Evolutionary conservation across 495 filamentous ascomycete species (phyloP), one percentile per base, ranked within the genome.

Genomic region (Tuber melanosporum): DNA sequence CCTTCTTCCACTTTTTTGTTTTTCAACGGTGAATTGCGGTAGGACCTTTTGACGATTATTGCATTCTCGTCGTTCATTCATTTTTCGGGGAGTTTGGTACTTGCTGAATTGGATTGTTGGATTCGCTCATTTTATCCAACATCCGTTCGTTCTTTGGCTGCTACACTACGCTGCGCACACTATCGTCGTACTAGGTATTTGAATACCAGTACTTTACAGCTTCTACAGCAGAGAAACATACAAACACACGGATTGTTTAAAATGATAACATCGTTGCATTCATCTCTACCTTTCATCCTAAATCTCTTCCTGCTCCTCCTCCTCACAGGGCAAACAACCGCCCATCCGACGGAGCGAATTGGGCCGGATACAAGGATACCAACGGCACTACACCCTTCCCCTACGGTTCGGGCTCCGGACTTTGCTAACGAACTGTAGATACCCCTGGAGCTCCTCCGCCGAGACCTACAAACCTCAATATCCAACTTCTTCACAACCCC

Each of bases 401-500:
- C 12, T 32, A 26, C 12, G 0, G 10, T 26, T 57, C 52, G 22
- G n/a, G 17, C 52, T 57, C n/a, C 26, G 5, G 32, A 17, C 57
- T 20, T 32, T 32, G 26, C 12, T 66, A 66, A 66, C 57, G 15
- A 32, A 32, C 57, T 32, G 6, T 32, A 66, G 57, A 32, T 12
- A 3, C 26, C 57, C 57, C 57, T 66, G 12, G 57, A 66, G 3
- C 57, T 66, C 57, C 57, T 66, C 57, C 57, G 57, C 26, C 57
- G 57, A 14, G 57, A 66, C n/a, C 26, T 66, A 12, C 57, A 66
- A 66, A 15, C 26, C 57, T 66, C 57, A 17, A 26, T 66, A 36
- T 17, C 57, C 57, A 12, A 74, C 6, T 75, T 82, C 73, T 79
- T 79, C 71, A 82, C 45, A 3, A 79, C 70, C 42, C 82, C 71